Evolutionary conservation across 495 filamentous ascomycete species (phyloP), one percentile per base, ranked within the genome.

Genomic region (Mytilinidion resinicola): DNA sequence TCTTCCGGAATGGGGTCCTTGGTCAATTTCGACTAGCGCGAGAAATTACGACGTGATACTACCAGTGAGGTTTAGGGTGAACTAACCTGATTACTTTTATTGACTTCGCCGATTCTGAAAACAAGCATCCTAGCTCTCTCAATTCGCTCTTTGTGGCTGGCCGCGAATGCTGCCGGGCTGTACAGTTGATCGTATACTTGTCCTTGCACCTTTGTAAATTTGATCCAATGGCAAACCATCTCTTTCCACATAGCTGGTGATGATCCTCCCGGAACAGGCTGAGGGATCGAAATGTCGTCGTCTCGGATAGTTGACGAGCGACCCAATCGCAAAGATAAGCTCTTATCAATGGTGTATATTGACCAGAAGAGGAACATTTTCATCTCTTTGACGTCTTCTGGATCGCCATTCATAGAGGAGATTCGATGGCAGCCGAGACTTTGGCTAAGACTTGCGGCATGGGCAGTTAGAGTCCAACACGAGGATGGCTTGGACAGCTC

Each of bases 401-500:
- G 68, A 41, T 81, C 77, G 44, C 77, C 59, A 15, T 79, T 75
- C 73, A 79, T 80, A 1, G 74, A 75, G 7, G 76, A 74, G 0
- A 74, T 65, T 19, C 82, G 81, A 63, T 89, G 84, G 56, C 82
- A 85, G 11, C 85, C 85, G 0, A 86, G 75, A 0, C 75, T 82
- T 58, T 85, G 81, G 65, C 83, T 86, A 51, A 87, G 73, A 9
- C 77, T 75, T 11, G 77, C 76, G 1, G 84, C 84, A 1, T 72
- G 75, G 0, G 79, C 77, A n/a, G 75, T 78, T 25, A 88, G 67
- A 2, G 80, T 77, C 77, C 83, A 82, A n/a, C 80, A 80, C 7
- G 86, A 71, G 0, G 83, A 83, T 0, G 83, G 82, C 38, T 84
- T 83, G 8, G 80, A 82, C 9, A 80, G 76, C 48, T 88, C 83